A percentile compares a stretch with the other conserved stretches of the same genome.
Evolutionary conservation across 441 rosid species (phyloP).

Genomic region (Lepidium campestre): DNA sequence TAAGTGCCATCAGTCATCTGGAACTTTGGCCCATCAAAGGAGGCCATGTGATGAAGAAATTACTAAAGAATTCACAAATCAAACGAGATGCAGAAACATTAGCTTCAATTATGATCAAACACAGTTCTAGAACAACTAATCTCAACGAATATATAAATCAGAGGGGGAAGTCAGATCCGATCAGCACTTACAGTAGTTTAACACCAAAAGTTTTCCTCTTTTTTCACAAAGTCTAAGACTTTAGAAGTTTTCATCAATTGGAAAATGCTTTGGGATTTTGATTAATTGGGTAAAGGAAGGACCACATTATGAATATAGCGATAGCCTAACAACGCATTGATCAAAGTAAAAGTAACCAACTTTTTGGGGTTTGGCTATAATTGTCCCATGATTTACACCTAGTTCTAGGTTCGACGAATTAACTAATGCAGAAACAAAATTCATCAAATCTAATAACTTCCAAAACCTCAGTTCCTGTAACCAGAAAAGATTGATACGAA

Average conservation of each 20-base stretch:
- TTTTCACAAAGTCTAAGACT: background rate
- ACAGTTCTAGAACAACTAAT: background rate
- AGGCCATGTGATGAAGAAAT: slow-evolving; percentile 1
- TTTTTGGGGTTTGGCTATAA: background rate
- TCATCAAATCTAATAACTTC: background rate
- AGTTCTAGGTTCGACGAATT: background rate
- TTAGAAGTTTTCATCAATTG: background rate
- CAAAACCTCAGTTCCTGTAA: background rate
- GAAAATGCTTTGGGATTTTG: background rate
- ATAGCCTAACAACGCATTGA: background rate
- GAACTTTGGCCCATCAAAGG: slow-evolving; percentile 28
- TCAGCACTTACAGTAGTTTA: background rate
- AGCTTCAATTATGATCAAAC: background rate
- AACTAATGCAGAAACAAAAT: background rate
- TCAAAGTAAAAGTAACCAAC: background rate
- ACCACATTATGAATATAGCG: background rate
- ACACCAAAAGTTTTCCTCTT: background rate
- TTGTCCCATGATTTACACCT: background rate
- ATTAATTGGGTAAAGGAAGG: background rate
- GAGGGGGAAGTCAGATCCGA: background rate
- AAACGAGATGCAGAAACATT: background rate
- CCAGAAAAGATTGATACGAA: background rate
- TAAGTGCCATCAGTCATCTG: slow-evolving; percentile 27
- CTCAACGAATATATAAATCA: background rate
- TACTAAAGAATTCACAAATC: background rate